These are phyloP conservation scores for Exutisphaerella laricina DNA, from an alignment of 2,329 filamentous ascomycete genomes.

Conservation along the genomic window DNA sequence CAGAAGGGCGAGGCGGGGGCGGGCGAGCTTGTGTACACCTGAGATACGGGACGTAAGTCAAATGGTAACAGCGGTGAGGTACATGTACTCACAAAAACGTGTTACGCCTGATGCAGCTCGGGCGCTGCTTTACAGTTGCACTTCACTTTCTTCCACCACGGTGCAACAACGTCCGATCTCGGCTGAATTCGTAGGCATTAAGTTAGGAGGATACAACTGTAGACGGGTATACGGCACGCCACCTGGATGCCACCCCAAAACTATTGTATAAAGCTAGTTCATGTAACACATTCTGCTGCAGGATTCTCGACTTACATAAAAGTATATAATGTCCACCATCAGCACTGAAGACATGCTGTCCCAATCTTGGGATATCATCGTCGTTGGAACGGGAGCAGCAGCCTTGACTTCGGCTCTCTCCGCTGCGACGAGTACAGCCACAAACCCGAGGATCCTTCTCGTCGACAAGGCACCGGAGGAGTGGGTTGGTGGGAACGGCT, in stretches of 20 bases:
- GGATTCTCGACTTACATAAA: too few species aligned
- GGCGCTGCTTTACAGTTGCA: too few species aligned
- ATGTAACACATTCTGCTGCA: too few species aligned
- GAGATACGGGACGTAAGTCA: too few species aligned
- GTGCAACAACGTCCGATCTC: background rate
- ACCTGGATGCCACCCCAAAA: too few species aligned
- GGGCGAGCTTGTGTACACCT: too few species aligned
- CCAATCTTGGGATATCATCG: constrained; percentile 39
- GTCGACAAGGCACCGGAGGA: constrained; percentile 55
- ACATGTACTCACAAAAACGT: too few species aligned
- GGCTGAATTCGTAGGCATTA: background rate
- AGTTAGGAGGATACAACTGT: background rate
- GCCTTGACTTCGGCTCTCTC: constrained; percentile 57
- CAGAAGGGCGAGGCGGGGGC: too few species aligned
- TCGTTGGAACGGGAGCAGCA: constrained; percentile 60
- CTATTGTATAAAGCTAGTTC: background rate
- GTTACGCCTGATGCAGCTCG: too few species aligned
- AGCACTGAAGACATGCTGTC: constrained; percentile 2
- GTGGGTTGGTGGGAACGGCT: constrained; percentile 60
- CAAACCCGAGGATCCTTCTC: constrained; percentile 44
- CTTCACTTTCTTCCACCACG: background rate
- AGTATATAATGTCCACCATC: background rate
- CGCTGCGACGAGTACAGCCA: constrained; percentile 36
- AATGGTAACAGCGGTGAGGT: too few species aligned
- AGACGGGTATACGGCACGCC: background rate